Evolutionary conservation across 208 protist genomes (phyloP), one percentile per base, ranked within the genome.

Genomic region (Kentomonas sorsogonicus): DNA sequence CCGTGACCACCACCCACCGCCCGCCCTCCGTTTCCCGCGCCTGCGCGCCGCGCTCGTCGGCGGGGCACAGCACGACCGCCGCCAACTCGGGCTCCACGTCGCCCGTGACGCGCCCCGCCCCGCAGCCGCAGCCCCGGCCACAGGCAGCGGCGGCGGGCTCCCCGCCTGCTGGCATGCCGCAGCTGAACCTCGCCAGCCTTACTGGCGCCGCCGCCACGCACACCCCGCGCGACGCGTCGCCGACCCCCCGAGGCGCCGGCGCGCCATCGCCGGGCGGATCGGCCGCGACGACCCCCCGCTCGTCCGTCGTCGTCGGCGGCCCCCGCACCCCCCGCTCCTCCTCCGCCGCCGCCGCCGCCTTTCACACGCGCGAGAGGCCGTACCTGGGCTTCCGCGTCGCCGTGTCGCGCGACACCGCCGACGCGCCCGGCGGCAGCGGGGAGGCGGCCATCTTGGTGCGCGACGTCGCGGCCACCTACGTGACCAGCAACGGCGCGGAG

Each of bases 331-430:
- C 1, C 16, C 0, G 29, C 11, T 3, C 47, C 22, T 55, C 55
- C 45, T 34, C 44, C 16, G 27, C 27, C 18, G 1, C n/a, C 4
- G 22, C 25, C 43, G 10, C 39, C 33, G 1, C 43, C 45, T 69
- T 18, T 45, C 40, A 30, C 22, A 60, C 60, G 5, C 52, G 36
- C 23, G 53, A 18, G 11, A 77, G 79, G 41, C 80, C 84, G 3
- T 92, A 83, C 60, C 59, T 92, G 10, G 84, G 84, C 40, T 92
- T 92, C 56, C 76, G 78, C 23, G 84, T 92, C 33, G 64, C 53
- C 15, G 75, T 88, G 29, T 67, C 51, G 30, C 58, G 60, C 0
- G 55, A 63, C 22, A 27, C 9, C n/a, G 26, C 56, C 30, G 38
- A 63, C 38, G 34, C 38, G 15, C 16, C 47, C 9, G 44, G 34